Evolutionary conservation across 2,329 filamentous ascomycete species (phyloP).

Genomic region (Arthrobotrys conoides): DNA sequence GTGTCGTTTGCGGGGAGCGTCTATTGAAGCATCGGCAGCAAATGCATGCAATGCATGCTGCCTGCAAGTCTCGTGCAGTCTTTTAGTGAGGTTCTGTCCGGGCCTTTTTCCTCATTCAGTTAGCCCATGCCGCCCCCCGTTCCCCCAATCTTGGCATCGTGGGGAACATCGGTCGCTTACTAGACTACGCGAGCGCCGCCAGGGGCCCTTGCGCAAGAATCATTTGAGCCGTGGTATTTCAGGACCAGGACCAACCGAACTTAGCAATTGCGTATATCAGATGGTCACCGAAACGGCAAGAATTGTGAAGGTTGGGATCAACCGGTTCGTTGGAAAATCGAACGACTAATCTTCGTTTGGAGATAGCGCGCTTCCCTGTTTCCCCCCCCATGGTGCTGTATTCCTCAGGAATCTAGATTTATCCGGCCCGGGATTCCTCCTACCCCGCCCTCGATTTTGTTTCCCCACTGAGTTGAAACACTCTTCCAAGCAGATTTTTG

Average conservation of each 20-base stretch:
- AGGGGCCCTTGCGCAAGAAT: slow-evolving; percentile 20
- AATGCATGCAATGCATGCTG: slow-evolving; percentile 24
- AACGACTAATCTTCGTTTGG: slow-evolving; percentile 29
- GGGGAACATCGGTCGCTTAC: slow-evolving; percentile 50
- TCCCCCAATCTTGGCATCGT: slow-evolving; percentile 46
- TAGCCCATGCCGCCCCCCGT: slow-evolving; percentile 30
- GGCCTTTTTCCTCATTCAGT: slow-evolving; percentile 44
- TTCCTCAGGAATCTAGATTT: slow-evolving; percentile 17
- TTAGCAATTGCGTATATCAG: slow-evolving; percentile 16
- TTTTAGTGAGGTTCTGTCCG: slow-evolving; percentile 37
- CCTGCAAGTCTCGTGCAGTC: slow-evolving; percentile 23
- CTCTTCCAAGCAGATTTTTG: slow-evolving; percentile 24
- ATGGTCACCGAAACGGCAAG: slow-evolving; percentile 15
- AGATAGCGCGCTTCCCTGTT: slow-evolving; percentile 10
- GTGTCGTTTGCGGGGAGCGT: slow-evolving; percentile 23
- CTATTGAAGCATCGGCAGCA: slow-evolving; percentile 18
- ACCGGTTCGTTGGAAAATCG: slow-evolving; percentile 35
- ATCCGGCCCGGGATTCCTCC: slow-evolving; percentile 28
- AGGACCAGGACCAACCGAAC: slow-evolving; percentile 2
- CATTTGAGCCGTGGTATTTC: slow-evolving; percentile 46
- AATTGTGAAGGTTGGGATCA: slow-evolving; percentile 29
- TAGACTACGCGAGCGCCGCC: slow-evolving; percentile 28
- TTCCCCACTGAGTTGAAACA: slow-evolving; percentile 30
- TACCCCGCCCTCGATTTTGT: slow-evolving; percentile 29
- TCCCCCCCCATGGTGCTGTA: slow-evolving; percentile 6